phyloP scores from a whole-genome alignment of 1,284 basidiomycete species.

The Trametes versicolor region DNA sequence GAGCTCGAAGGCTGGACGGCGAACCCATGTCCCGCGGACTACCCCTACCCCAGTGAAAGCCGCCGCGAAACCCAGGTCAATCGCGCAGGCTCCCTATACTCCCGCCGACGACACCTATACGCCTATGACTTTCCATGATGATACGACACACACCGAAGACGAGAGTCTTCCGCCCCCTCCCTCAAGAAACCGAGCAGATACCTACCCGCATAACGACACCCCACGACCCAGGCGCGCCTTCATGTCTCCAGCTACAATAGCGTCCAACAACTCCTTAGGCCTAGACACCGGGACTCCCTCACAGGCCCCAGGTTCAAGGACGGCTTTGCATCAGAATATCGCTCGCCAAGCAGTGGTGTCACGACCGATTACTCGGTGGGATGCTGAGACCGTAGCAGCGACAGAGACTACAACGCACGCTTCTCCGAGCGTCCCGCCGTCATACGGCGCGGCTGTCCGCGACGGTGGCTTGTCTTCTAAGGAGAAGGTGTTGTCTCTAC shows the following conservation, averaged over 20 bases:
- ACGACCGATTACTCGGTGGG: slow-evolving; percentile 45
- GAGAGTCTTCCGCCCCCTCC: slow-evolving; percentile 24
- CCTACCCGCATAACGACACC: slow-evolving; percentile 36
- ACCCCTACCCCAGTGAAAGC: slow-evolving; percentile 31
- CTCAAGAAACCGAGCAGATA: slow-evolving; percentile 28
- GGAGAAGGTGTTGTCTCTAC: slow-evolving; percentile 18
- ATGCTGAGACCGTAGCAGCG: slow-evolving; percentile 49
- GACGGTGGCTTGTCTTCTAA: slow-evolving; percentile 31
- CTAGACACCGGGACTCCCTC: slow-evolving; percentile 42
- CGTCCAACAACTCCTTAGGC: slow-evolving; percentile 45
- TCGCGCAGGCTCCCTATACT: not conserved
- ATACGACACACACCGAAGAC: slow-evolving; percentile 38
- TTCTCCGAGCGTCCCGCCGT: slow-evolving; percentile 59
- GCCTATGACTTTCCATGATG: slow-evolving; percentile 55
- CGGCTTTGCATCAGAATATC: slow-evolving; percentile 27
- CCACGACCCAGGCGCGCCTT: slow-evolving; percentile 38
- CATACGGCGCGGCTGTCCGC: slow-evolving; percentile 56
- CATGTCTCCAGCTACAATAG: slow-evolving; percentile 34
- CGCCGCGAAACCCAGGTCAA: slow-evolving; percentile 12
- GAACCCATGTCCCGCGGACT: slow-evolving; percentile 33
- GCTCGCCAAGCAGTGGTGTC: slow-evolving; percentile 32
- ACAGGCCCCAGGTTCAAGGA: slow-evolving; percentile 14
- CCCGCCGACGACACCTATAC: slow-evolving; percentile 51
- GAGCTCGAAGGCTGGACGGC: slow-evolving; percentile 27
- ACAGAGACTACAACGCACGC: slow-evolving; percentile 47